Evolutionary conservation across 176 grass and related monocot species (phyloP), one percentile per base, ranked within the genome.

Genomic region (Phoenix roebelenii): DNA sequence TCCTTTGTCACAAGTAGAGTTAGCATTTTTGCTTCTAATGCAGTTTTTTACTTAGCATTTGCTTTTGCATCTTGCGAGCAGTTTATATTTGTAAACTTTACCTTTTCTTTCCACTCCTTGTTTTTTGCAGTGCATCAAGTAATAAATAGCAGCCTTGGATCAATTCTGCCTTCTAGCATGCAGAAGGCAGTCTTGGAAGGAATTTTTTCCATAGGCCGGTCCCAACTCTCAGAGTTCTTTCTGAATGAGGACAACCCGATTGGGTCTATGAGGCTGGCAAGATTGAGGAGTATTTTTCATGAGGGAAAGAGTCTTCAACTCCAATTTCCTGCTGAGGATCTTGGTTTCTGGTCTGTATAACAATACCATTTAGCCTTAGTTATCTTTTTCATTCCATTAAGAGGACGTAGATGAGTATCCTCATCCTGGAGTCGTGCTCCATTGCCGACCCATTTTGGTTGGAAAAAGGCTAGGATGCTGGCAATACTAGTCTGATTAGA

Each of bases 261-360:
- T 14, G 93, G 93, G 17, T 77, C 77, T 49, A 77, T 74, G 55
- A 82, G 87, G 55, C 60, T 91, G 22, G 73, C 68, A 71, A 91
- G 80, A 72, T 49, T 97, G 56, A 91, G 76, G 72, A 87, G 64
- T 56, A 88, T 97, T 74, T 76, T 97, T 72, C 81, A 85, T 69
- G 87, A 91, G 82, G 93, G 93, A 18, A 88, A 91, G 72, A 97
- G 87, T 58, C 81, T 97, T 17, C 87, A 91, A 60, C 81, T 97
- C n/a, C 87, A 97, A 59, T 97, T 97, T 70, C 93, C 87, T 65
- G 83, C 86, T 25, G 87, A 97, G 63, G 93, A 91, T 83, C 93
- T 97, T 70, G 93, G 87, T n/a, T 97, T 97, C 64, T 49, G 76
- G 93, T 97, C 53, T 78, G 85, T 55, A 44, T 44, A 44, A 44